A percentile compares a stretch with the other conserved stretches of the same genome.
phyloP scores from a whole-genome alignment of 257 asterid genomes.

The Nicotiana tabacum region DNA sequence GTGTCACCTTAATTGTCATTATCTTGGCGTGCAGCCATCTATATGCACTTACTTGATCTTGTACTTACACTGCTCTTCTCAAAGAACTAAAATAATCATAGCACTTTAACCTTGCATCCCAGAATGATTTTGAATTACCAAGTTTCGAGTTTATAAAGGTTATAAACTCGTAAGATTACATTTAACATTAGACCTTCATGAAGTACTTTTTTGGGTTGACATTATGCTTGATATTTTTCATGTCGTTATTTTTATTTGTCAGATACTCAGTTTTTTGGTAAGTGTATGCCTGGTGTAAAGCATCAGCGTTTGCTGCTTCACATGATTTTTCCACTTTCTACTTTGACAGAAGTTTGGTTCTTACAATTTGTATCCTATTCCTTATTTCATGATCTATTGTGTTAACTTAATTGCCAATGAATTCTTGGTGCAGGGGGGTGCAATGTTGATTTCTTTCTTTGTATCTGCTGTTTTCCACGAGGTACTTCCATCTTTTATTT shows the following conservation, averaged over 20 bases:
- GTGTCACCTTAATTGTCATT: not conserved
- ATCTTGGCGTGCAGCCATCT: not conserved
- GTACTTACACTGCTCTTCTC: not conserved
- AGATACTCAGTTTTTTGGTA: not conserved
- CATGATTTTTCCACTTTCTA: not conserved
- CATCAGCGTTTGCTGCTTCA: not conserved
- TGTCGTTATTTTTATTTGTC: not conserved
- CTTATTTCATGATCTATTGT: not conserved
- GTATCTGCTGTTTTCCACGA: conserved; percentile 96
- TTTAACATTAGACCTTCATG: not conserved
- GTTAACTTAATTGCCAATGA: not conserved
- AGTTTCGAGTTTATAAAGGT: not conserved
- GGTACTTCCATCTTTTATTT: conserved; percentile 35
- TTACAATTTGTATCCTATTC: not conserved
- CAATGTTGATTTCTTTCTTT: conserved; percentile 72
- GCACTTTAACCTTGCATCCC: not conserved
- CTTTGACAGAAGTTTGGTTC: not conserved
- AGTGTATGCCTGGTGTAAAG: not conserved
- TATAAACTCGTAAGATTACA: not conserved
- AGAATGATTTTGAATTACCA: not conserved
- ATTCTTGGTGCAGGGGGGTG: conserved; percentile 55
- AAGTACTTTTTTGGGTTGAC: not conserved
- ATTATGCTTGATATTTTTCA: not conserved
- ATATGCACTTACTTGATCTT: not conserved
- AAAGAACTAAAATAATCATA: not conserved